A percentile compares a stretch with the other conserved stretches of the same genome.
These are phyloP conservation scores for Wickerhamiella alocasiicola DNA, from an alignment of 805 yeast species.

Conservation along the genomic window DNA sequence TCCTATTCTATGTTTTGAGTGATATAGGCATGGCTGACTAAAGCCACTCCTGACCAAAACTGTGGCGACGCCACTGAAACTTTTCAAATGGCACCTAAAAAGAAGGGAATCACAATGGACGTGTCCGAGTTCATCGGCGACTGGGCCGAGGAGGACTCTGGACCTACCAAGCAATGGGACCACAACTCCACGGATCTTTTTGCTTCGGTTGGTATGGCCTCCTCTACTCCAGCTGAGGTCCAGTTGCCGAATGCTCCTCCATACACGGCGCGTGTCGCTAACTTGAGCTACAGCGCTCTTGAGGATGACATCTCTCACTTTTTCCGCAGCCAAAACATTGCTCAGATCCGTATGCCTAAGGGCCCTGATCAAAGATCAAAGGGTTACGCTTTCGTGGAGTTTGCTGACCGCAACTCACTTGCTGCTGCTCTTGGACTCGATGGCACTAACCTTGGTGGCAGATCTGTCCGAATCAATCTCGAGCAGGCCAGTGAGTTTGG, in stretches of 20 bases:
- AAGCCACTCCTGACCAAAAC: background rate
- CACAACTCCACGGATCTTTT: constrained; percentile 20
- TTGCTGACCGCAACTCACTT: constrained; percentile 66
- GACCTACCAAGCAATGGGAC: constrained; percentile 12
- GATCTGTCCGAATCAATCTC: constrained; percentile 58
- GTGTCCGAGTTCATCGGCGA: constrained; percentile 72
- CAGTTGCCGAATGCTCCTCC: constrained; percentile 92
- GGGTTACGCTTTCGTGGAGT: constrained; percentile 86
- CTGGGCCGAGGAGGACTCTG: constrained; percentile 73
- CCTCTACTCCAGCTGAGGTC: constrained; percentile 44
- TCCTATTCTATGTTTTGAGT: too few species aligned
- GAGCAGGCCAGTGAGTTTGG: constrained; percentile 37
- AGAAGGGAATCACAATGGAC: constrained; percentile 67
- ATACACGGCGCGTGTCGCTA: constrained; percentile 75
- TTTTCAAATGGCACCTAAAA: constrained; percentile 38
- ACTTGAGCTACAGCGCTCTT: constrained; percentile 68
- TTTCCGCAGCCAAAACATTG: constrained; percentile 38
- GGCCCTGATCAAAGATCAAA: constrained; percentile 61
- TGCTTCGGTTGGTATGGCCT: constrained; percentile 25
- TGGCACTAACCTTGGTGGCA: constrained; percentile 60
- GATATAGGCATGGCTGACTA: too few species aligned
- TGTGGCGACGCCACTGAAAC: background rate
- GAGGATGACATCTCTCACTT: constrained; percentile 40
- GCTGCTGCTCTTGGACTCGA: constrained; percentile 60
- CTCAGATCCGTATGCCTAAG: constrained; percentile 58